Base-by-base conservation (phyloP, 2,329 filamentous ascomycete genomes). In the Dryadomyces sulphureus region DNA sequence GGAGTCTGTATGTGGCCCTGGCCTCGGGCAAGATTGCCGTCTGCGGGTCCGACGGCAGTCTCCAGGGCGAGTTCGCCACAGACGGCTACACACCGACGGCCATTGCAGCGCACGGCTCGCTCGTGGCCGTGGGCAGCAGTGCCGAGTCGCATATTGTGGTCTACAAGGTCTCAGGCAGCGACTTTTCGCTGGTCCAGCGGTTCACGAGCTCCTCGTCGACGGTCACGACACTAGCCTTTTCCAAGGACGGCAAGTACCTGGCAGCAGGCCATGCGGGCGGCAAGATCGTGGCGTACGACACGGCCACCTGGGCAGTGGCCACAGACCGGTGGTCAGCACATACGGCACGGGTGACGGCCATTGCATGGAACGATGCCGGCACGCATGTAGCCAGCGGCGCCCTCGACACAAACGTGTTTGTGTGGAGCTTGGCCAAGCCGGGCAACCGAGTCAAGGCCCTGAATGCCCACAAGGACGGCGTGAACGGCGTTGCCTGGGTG, bases 401-500 rank as follows among this genome's bases (percentile, higher is more conserved):
- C 40, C 66, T 98, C 43, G 92, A 98, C 60, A 95, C 90, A 0
- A 88, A 94, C 57, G 75, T 98, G 19, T 89, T 86, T 59, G 79
- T 94, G 25, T 98, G 92, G 87, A 94, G 86, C 60, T 63, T 95
- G 47, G 71, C 68, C 35, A 84, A 86, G 59, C 90, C 90, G 1
- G 88, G 86, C 2, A 84, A 84, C 62, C 75, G 90, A 54, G 75
- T 93, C 54, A 90, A 92, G 67, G 81, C 79, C 14, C 65, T 79
- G 20, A 94, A 94, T 58, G 88, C 90, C 43, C 92, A 98, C 66
- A 95, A 95, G 66, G 92, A 96, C 58, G 92, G 92, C 9, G 88
- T 96, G 17, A 87, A 83, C 54, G 90, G 85, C 16, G 82, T 96
- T 16, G 74, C 74, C 12, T 98, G 90, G 69, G 71, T 85, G 14